Evolutionary conservation across 768 basidiomycete species (phyloP), one percentile per base, ranked within the genome.

Genomic region (Lactifluus subvellereus): DNA sequence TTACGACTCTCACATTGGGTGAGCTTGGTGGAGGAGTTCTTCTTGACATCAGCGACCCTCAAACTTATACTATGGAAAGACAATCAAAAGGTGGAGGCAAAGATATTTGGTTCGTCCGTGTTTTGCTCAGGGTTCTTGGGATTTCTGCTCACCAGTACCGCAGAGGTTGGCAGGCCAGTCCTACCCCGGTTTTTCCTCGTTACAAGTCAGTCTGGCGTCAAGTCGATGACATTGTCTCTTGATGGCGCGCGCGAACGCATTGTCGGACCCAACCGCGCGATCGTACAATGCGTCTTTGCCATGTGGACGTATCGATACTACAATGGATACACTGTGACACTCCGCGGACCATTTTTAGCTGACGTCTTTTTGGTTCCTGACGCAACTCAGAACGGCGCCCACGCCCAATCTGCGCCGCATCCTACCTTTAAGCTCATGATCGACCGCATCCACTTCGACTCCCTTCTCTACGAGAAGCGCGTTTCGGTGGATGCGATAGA

Each of bases 11-110:
- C 80, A 16, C 88, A 81, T 77, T 93, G 91, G 91, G 77, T 77
- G 14, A 75, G 76, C 5, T 68, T 90, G 40, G 80, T 91, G 61
- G 78, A 78, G 54, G 83, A 86, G 33, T 91, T 85, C 66, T 93
- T 92, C 69, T 82, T 83, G 11, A 79, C 84, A 3, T 83, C 83
- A 62, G 87, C 89, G n/a, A 73, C 82, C 53, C 83, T 92, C 83
- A 89, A 85, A 71, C 79, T 93, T 68, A 91, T 88, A 2, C 74
- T 93, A n/a, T 92, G 90, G 91, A 89, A 89, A 71, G 90, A 91
- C 72, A 91, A 88, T 68, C 82, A 85, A 70, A 81, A 79, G 67
- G 81, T 78, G 27, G 91, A 92, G 69, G 89, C 89, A 37, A 93
- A 91, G 69, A 86, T 87, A 8, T 91, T 94, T 69, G 89, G 91